Conservation (phyloP, 1,284 basidiomycete genomes). For the Acaromyces ingoldii region DNA sequence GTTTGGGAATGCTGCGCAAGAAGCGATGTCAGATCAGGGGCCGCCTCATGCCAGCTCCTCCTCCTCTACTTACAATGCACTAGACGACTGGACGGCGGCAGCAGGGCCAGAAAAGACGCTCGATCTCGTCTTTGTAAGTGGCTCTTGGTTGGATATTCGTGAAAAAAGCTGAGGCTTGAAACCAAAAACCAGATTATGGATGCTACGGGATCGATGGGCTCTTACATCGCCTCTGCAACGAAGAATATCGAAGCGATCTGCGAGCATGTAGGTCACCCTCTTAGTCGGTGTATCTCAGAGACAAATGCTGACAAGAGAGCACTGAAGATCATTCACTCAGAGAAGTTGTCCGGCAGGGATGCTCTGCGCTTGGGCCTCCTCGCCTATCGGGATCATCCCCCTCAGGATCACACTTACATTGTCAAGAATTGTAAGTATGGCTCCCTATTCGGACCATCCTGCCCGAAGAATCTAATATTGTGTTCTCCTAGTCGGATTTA, state of each 20-base stretch:
- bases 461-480: not conserved
- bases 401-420: slow-evolving; percentile 58
- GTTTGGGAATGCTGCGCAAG: slow-evolving; percentile 8
- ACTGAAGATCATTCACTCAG: slow-evolving; percentile 75
- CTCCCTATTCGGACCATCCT: not conserved
- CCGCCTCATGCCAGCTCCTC: not conserved
- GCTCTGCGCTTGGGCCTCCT: slow-evolving; percentile 62
- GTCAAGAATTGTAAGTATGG: slow-evolving; percentile 60
- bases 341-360: slow-evolving; percentile 75
- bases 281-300: not conserved
- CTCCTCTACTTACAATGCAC: not conserved
- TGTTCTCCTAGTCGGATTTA: slow-evolving; percentile 70
- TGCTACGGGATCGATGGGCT: slow-evolving; percentile 51
- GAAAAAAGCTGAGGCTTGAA: not conserved
- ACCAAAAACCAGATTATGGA: slow-evolving; percentile 35
- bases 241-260: slow-evolving; percentile 97
- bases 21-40: not conserved
- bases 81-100: slow-evolving; percentile 8
- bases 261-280: slow-evolving; percentile 58
- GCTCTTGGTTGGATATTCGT: not conserved
- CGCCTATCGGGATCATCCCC: slow-evolving; percentile 61
- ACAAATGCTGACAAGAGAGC: not conserved
- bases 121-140: slow-evolving; percentile 45
- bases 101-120: slow-evolving; percentile 19
- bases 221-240: slow-evolving; percentile 61